These are phyloP conservation scores for Lotmaria passim DNA, from an alignment of 208 protist species.

Conservation along the genomic window DNA sequence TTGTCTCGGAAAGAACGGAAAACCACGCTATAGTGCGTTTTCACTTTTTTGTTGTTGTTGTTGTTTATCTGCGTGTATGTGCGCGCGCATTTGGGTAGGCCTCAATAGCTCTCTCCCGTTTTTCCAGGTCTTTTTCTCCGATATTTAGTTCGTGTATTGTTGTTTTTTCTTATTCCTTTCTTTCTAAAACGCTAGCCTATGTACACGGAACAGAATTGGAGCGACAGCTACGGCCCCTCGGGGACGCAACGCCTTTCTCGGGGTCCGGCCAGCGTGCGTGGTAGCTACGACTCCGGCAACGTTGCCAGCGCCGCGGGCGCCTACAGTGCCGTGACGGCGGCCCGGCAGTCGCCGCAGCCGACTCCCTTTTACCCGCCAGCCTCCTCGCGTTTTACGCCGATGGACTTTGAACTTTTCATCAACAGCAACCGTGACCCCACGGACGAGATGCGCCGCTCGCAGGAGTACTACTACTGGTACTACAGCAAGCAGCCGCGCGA, in stretches of 20 bases:
- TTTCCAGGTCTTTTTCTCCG: background rate
- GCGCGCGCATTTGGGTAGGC: too few relatives aligned
- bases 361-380: conserved; percentile 31
- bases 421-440: conserved; percentile 76
- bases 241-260: conserved; percentile 9
- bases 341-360: conserved; percentile 30
- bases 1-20: too few relatives aligned
- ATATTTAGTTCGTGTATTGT: background rate
- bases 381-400: conserved; percentile 65
- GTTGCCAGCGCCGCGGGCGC: conserved; percentile 12
- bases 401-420: conserved; percentile 88
- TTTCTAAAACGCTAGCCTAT: conserved; percentile 9
- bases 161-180: background rate
- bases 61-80: background rate
- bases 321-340: conserved; percentile 24
- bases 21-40: too few relatives aligned
- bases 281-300: conserved; percentile 16
- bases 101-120: too few relatives aligned
- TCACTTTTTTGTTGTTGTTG: background rate
- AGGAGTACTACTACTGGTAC: conserved; percentile 90
- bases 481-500: conserved; percentile 73
- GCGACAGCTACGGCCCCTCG: conserved; percentile 19
- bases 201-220: conserved; percentile 49
- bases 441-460: conserved; percentile 82
- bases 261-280: conserved; percentile 5